Conservation (phyloP, 345 rosid genomes). For the Aquilaria sinensis region DNA sequence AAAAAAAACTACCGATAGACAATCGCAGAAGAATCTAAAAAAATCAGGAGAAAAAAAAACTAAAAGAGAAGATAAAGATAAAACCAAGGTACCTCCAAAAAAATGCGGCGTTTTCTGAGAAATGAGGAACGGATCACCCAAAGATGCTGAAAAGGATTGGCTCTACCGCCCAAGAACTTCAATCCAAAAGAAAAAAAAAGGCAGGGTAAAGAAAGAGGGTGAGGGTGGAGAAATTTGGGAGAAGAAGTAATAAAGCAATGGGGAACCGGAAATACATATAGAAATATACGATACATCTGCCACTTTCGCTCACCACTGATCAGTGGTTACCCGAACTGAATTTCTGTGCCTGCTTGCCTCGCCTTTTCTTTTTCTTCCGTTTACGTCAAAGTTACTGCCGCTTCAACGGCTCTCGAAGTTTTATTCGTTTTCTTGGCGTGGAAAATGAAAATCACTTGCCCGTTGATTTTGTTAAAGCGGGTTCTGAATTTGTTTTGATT, state of each 20-base stretch:
- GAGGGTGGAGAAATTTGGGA: conserved; percentile 10
- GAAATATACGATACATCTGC: conserved; percentile 19
- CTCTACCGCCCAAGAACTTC: conserved; percentile 3
- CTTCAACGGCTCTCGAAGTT: too few species aligned
- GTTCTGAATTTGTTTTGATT: too few species aligned
- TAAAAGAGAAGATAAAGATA: conserved; percentile 9
- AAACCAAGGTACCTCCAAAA: conserved; percentile 21
- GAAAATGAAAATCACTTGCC: neutral
- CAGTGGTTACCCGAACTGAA: conserved; percentile 12
- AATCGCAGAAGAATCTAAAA: conserved; percentile 7
- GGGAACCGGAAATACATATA: neutral
- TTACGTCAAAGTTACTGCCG: neutral
- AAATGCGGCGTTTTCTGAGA: conserved; percentile 9
- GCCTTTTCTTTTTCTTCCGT: neutral
- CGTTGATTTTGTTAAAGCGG: neutral
- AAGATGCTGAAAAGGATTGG: conserved; percentile 20
- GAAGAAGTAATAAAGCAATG: conserved; percentile 4
- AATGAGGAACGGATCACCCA: conserved; percentile 24
- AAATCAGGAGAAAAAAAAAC: neutral
- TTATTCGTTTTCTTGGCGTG: neutral
- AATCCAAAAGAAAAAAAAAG: neutral
- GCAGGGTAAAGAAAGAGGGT: conserved; percentile 9
- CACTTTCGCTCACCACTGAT: conserved; percentile 7
- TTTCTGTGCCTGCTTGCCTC: neutral
- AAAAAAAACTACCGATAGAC: conserved; percentile 4